Evolutionary conservation across 306 rosid species (phyloP).

Genomic region (Quercus dentata): DNA sequence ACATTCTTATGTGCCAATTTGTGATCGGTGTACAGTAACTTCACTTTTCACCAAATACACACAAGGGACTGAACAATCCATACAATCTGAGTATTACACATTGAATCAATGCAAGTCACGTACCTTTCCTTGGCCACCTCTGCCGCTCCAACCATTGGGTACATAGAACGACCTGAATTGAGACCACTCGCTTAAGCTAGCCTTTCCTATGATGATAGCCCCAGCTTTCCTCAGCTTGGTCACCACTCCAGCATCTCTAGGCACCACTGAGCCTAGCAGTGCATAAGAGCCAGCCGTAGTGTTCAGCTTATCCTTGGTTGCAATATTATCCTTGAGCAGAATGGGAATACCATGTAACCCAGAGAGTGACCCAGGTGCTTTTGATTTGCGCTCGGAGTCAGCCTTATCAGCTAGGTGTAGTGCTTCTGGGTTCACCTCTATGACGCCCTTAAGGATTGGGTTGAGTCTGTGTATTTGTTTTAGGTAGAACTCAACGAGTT

Average conservation of each 20-base stretch:
- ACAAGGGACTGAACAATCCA: too few species aligned
- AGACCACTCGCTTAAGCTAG: conserved; percentile 55
- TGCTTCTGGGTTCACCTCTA: conserved; percentile 57
- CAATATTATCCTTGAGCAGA: conserved; percentile 55
- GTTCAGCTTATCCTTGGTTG: conserved; percentile 58
- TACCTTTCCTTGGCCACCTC: conserved; percentile 59
- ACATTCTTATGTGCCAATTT: too few species aligned
- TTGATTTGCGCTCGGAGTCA: conserved; percentile 12
- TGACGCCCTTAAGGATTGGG: conserved; percentile 35
- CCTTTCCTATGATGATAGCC: conserved; percentile 19
- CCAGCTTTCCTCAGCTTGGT: too few species aligned
- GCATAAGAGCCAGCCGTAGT: conserved; percentile 57
- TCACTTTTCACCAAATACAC: too few species aligned
- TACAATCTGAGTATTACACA: too few species aligned
- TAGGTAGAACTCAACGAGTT: conserved; percentile 38
- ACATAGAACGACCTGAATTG: conserved; percentile 21
- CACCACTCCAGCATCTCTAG: conserved; percentile 48
- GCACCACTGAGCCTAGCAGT: conserved; percentile 43
- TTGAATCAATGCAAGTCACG: not conserved
- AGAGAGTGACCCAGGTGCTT: not conserved
- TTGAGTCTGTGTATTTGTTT: conserved; percentile 34
- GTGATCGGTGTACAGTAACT: too few species aligned
- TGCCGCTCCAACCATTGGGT: conserved; percentile 35
- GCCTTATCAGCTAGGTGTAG: conserved; percentile 39
- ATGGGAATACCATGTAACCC: conserved; percentile 56